These are phyloP conservation scores for Lactifluus piperatus DNA, from an alignment of 768 basidiomycete genomes.

Conservation along the genomic window DNA sequence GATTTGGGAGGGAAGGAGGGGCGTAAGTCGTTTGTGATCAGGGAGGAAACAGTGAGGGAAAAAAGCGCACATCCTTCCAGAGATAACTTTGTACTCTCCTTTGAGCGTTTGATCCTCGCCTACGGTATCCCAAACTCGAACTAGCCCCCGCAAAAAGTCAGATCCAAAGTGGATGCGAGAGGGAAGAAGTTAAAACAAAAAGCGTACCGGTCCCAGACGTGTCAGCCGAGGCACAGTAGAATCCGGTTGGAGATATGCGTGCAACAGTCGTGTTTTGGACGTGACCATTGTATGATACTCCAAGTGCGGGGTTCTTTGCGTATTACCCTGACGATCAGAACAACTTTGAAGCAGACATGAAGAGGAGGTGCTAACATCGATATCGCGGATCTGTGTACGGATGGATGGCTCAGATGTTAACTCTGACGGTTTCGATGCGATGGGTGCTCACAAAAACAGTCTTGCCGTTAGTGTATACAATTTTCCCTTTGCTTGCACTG, in stretches of 20 bases:
- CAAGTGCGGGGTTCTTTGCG: conserved; percentile 52
- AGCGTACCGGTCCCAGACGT: conserved; percentile 63
- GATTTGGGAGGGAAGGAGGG: too few relatives aligned
- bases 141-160: conserved; percentile 32
- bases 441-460: conserved; percentile 62
- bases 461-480: conserved; percentile 80
- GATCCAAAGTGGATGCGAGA: not conserved
- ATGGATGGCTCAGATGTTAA: not conserved
- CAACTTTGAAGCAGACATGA: not conserved
- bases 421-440: not conserved
- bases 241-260: conserved; percentile 86
- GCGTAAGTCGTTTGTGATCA: not conserved
- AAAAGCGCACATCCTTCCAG: conserved; percentile 56
- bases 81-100: conserved; percentile 67
- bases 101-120: conserved; percentile 80
- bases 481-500: conserved; percentile 63
- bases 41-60: not conserved
- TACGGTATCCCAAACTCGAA: conserved; percentile 89
- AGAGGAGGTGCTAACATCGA: conserved; percentile 14
- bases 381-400: conserved; percentile 15
- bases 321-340: conserved; percentile 5
- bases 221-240: conserved; percentile 92
- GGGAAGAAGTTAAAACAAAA: not conserved
- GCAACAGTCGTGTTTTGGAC: conserved; percentile 82
- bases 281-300: conserved; percentile 69